Evolutionary conservation across 495 filamentous ascomycete species (phyloP).

Genomic region (Penicillium manginii): DNA sequence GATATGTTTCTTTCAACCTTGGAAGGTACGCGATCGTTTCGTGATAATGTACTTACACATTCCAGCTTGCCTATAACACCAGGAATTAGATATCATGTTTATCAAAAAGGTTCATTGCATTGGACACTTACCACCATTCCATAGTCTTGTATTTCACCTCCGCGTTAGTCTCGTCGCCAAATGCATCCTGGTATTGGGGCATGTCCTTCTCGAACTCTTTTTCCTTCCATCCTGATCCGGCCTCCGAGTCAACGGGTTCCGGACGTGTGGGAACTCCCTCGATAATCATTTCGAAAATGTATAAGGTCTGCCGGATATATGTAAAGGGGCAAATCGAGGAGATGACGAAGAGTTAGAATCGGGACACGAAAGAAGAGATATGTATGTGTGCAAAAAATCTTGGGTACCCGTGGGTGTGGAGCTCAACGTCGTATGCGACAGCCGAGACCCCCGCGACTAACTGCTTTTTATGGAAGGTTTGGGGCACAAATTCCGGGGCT

Average conservation of each 20-base stretch:
- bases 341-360: neutral
- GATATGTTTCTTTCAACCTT: neutral
- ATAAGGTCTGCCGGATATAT: neutral
- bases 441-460: constrained; percentile 25
- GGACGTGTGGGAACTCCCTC: constrained; percentile 20
- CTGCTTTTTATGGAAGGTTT: constrained; percentile 12
- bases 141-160: constrained; percentile 49
- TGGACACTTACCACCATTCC: constrained; percentile 43
- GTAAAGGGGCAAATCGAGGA: neutral
- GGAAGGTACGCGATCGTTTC: neutral
- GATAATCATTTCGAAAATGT: constrained; percentile 21
- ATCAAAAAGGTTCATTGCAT: neutral
- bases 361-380: neutral
- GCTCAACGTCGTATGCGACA: constrained; percentile 21
- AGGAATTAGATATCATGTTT: constrained; percentile 1
- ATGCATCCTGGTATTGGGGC: constrained; percentile 33
- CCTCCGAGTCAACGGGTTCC: constrained; percentile 25
- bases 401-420: constrained; percentile 23
- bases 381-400: constrained; percentile 28
- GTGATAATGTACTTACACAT: constrained; percentile 26
- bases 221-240: constrained; percentile 26
- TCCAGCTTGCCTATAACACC: constrained; percentile 31
- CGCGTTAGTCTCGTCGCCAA: constrained; percentile 42
- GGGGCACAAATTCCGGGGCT: constrained; percentile 27
- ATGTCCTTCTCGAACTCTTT: constrained; percentile 19